Base-by-base conservation (phyloP, 2,329 filamentous ascomycete species). In the Tolypocladium tundrense region DNA sequence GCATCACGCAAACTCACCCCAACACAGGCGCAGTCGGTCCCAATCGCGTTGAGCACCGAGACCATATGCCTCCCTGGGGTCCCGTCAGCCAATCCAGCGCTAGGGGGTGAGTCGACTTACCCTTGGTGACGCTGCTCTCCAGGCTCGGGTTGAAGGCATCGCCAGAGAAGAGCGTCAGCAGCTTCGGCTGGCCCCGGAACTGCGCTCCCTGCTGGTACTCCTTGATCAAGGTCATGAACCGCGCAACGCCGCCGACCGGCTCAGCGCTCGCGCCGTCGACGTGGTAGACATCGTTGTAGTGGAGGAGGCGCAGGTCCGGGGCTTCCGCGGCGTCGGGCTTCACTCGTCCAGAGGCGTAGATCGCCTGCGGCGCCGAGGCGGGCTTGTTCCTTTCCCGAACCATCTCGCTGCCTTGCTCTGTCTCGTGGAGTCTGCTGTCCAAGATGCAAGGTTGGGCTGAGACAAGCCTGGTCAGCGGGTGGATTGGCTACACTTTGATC, bases 271-370 rank as follows among this genome's bases (percentile, higher is more conserved):
- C 78, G 2, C 74, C 69, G 64, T 96, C 91, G 57, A 96, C 83
- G 66, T 96, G 92, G 72, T 96, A 96, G 60, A 96, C 91, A 73
- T 97, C 91, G 72, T 96, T 96, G 79, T 88, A 96, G 75, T 96
- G 92, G 39, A 96, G 70, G 57, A 96, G 73, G n/a, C 91, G 85
- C 55, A 96, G 75, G 69, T 91, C 88, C 51, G 90, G 88, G 16
- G 39, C 55, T 42, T 13, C 56, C 43, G 19, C 58, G 16, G 33
- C 48, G 37, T 37, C 58, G 54, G 27, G 57, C 40, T 35, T 50
- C 31, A 54, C 55, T 13, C 64, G 60, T 21, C 61, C 64, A 2
- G 65, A 65, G 21, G 63, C 59, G 56, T 54, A 66, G 7, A 55
- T 64, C 40, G 66, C 63, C 58, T 63, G 68, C 41, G 70, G 67